A percentile compares a stretch with the other conserved stretches of the same genome.
phyloP scores from a whole-genome alignment of 371 early-diverging fungal species.

The Circinella umbellata region DNA sequence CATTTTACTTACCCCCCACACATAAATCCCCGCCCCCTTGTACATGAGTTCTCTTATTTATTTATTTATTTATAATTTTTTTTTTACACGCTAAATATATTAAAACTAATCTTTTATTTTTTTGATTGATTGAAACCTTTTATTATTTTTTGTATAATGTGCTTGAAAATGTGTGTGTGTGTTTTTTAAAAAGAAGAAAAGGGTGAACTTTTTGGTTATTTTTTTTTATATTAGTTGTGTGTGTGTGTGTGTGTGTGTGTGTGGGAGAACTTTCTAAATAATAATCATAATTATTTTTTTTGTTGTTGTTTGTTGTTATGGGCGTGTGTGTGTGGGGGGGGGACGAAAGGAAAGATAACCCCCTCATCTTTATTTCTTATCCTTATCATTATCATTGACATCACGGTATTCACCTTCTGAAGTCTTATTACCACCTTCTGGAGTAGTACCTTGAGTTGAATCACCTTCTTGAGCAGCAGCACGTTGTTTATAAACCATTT shows the following conservation, averaged over 20 bases:
- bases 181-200: too few relatives aligned
- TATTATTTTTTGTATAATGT: neutral
- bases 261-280: too few relatives aligned
- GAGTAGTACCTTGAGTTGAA: neutral
- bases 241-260: too few relatives aligned
- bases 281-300: too few relatives aligned
- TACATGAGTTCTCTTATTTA: constrained; percentile 8
- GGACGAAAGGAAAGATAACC: too few relatives aligned
- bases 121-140: too few relatives aligned
- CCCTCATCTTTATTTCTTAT: constrained; percentile 15
- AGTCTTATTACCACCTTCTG: constrained; percentile 9
- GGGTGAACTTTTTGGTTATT: neutral
- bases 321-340: too few relatives aligned
- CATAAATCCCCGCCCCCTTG: neutral
- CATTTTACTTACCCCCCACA: too few relatives aligned
- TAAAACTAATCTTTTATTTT: constrained; percentile 5
- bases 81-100: neutral
- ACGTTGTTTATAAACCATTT: constrained; percentile 86
- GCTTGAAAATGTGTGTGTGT: neutral
- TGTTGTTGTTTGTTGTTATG: too few relatives aligned
- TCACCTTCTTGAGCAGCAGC: constrained; percentile 23
- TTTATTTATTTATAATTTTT: too few relatives aligned
- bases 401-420: constrained; percentile 34
- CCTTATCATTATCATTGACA: constrained; percentile 28
- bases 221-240: too few relatives aligned